Conservation (phyloP, 2,329 filamentous ascomycete genomes). For the Beauveria varroae region DNA sequence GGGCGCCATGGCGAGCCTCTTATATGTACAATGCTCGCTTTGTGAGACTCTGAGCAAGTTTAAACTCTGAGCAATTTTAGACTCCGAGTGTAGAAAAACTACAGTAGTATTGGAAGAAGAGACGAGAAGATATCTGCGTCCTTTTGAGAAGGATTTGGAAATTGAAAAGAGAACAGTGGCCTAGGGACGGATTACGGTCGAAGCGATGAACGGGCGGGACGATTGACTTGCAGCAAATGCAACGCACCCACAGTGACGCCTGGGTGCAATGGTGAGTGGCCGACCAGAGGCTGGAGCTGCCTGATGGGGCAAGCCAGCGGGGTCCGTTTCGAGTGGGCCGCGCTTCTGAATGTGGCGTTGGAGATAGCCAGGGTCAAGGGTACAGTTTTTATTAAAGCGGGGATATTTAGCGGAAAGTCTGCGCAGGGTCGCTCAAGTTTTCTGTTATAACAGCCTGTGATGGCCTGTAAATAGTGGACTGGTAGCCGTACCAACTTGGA, state of each 20-base stretch:
- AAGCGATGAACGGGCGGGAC: background rate
- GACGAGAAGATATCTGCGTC: slow-evolving; percentile 5
- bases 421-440: background rate
- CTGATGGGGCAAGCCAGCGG: slow-evolving; percentile 1
- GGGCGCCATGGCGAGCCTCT: slow-evolving; percentile 5
- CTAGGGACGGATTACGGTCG: background rate
- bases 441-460: no score
- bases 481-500: no score
- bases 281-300: background rate
- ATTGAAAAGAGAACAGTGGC: background rate
- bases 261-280: background rate
- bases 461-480: no score
- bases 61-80: background rate
- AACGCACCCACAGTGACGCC: background rate
- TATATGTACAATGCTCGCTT: background rate
- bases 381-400: background rate
- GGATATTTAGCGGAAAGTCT: background rate
- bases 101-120: background rate
- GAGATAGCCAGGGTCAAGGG: background rate
- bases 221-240: background rate
- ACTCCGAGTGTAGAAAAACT: no score
- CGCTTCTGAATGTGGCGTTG: background rate
- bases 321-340: background rate
- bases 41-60: background rate
- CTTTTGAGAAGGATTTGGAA: slow-evolving; percentile 5